phyloP scores from a whole-genome alignment of 2,329 filamentous ascomycete species.

The Cladosporium sp. region DNA sequence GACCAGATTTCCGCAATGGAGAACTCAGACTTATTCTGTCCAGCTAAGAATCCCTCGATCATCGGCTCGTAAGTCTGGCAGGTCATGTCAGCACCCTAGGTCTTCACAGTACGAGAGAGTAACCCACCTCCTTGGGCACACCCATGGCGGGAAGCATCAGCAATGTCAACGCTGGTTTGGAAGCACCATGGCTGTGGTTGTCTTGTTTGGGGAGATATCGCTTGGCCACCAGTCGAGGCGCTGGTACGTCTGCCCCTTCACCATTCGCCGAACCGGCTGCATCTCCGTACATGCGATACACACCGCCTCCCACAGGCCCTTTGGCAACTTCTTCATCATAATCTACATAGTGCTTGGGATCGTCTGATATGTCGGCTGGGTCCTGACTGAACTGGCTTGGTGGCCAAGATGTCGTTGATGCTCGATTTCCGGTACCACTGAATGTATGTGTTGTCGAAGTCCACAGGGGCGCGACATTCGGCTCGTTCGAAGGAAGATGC shows the following conservation, averaged over 20 bases:
- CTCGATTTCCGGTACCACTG: neutral
- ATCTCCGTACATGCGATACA: too few relatives aligned
- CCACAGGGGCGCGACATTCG: neutral
- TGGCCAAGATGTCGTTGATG: neutral
- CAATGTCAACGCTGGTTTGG: neutral
- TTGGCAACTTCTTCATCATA: neutral
- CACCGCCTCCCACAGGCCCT: too few relatives aligned
- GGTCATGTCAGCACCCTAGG: neutral
- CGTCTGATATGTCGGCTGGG: neutral
- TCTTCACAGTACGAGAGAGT: neutral
- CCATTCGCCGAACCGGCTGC: neutral
- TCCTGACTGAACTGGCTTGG: neutral
- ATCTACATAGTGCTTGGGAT: neutral
- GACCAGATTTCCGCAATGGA: neutral
- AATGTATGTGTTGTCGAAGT: neutral
- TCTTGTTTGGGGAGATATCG: neutral
- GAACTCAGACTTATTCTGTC: neutral
- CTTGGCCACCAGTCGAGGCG: neutral
- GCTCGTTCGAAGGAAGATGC: neutral
- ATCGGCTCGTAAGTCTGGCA: neutral
- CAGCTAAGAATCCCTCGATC: neutral
- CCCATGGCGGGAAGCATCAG: neutral
- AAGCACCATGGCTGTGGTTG: neutral
- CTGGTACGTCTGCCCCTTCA: neutral
- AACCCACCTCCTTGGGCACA: neutral